A percentile compares a stretch with the other conserved stretches of the same genome.
Conservation (phyloP, 148 eudicot genomes). For the Silene conica region DNA sequence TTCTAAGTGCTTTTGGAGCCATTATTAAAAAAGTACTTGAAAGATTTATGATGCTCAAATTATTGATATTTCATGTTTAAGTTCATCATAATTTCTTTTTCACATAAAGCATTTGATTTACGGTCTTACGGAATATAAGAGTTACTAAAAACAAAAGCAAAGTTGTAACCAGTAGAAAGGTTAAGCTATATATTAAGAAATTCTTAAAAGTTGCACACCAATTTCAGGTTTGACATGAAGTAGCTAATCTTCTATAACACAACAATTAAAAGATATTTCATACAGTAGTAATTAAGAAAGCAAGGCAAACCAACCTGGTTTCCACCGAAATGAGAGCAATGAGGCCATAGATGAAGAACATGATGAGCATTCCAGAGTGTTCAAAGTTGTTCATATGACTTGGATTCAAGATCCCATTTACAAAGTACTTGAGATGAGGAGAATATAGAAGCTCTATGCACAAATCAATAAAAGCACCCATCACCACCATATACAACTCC, state of each 20-base stretch:
- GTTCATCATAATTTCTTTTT: neutral
- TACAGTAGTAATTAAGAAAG: neutral
- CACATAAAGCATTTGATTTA: conserved; percentile 7
- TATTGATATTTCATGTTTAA: neutral
- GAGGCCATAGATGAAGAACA: conserved; percentile 85
- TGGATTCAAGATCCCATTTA: conserved; percentile 71
- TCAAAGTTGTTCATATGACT: conserved; percentile 82
- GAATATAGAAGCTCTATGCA: conserved; percentile 85
- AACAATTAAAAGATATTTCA: neutral
- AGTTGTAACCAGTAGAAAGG: neutral
- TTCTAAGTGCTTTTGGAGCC: neutral
- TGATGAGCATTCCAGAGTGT: conserved; percentile 93
- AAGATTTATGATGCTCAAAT: conserved; percentile 5
- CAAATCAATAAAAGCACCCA: conserved; percentile 84
- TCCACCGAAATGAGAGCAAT: conserved; percentile 59
- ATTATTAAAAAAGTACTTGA: neutral
- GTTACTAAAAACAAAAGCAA: neutral
- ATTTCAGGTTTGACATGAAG: conserved; percentile 8
- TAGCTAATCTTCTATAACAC: neutral
- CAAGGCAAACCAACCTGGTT: conserved; percentile 57
- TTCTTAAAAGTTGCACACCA: conserved; percentile 10
- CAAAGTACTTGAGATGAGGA: conserved; percentile 77
- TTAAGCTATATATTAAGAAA: conserved; percentile 1
- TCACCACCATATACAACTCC: conserved; percentile 69
- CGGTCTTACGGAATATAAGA: conserved; percentile 3